Evolutionary conservation across 2,329 filamentous ascomycete genomes (phyloP), one percentile per base, ranked within the genome.

Genomic region (Zymoseptoria brevis): DNA sequence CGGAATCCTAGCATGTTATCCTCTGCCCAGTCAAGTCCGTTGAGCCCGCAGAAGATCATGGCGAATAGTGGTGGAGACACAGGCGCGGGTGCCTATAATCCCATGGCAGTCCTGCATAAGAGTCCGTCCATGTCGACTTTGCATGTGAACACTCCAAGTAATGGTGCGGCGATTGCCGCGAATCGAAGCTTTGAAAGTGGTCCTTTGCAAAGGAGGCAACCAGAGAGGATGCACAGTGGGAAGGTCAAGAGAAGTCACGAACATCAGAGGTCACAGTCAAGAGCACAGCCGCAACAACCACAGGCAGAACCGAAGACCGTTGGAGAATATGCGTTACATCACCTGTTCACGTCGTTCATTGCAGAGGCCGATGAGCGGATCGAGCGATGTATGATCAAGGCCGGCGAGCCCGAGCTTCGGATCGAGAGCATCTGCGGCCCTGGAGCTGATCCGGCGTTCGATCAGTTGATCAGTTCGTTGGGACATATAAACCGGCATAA

Each of bases 301-400:
- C 84, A 87, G 68, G 83, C 84, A 66, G 90, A 96, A 64, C 84
- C 88, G 64, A 96, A 93, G 75, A 96, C 92, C 0, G 92, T 96
- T n/a, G 92, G 91, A 57, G 94, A 99, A 78, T 97, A 96, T 82
- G 94, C 94, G 19, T 79, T 99, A 61, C 93, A 97, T 75, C 93
- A 97, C 67, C 79, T 99, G 50, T 96, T 97, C 75, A 97, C 94
- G 65, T 91, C 92, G 62, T 99, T 99, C 75, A 94, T 97, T 70
- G 88, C 89, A 16, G 89, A 95, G 72, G 94, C 94, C n/a, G 94
- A 99, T 73, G 89, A 94, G 65, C 96, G 96, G 75, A 88, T 99
- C 64, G 91, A 89, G 66, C 87, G 90, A 68, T 96, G 90, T 71
- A 87, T 96, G 67, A 86, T 87, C 55, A 84, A 88, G 50, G 83